These are phyloP conservation scores for Tricholoma bakamatsutake DNA, from an alignment of 768 basidiomycete genomes.

Conservation along the genomic window DNA sequence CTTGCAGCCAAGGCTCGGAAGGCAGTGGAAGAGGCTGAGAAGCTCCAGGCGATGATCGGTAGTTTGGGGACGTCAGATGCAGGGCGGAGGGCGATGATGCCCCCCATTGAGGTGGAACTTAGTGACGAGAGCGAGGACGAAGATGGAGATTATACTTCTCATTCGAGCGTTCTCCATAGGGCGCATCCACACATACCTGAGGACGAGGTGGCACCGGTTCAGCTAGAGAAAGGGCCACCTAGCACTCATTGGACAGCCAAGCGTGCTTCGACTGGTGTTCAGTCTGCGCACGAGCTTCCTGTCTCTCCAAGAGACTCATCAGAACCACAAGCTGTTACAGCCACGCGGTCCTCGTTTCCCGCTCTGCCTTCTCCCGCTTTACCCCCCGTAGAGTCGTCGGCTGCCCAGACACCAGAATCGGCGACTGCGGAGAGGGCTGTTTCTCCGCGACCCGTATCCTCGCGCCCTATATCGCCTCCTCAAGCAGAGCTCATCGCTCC, in stretches of 20 bases:
- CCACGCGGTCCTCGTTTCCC: conserved; percentile 24
- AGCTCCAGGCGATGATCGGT: conserved; percentile 36
- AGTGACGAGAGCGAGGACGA: conserved; percentile 80
- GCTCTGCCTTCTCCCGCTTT: conserved; percentile 16
- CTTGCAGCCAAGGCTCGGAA: conserved; percentile 65
- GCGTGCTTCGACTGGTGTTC: neutral
- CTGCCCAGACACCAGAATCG: neutral
- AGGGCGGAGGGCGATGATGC: conserved; percentile 28
- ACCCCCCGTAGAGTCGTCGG: neutral
- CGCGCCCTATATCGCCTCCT: conserved; percentile 21
- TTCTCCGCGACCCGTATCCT: neutral
- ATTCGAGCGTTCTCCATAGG: conserved; percentile 31
- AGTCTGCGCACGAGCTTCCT: conserved; percentile 15
- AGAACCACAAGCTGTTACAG: conserved; percentile 33
- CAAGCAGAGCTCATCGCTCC: conserved; percentile 24
- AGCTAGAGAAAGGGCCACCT: conserved; percentile 4
- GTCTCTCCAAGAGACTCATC: conserved; percentile 25
- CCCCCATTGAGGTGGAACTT: conserved; percentile 69
- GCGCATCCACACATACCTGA: conserved; percentile 62
- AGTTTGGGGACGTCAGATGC: conserved; percentile 18
- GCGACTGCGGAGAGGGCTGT: neutral
- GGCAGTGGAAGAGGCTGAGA: conserved; percentile 54
- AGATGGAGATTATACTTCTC: conserved; percentile 37
- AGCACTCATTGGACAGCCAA: conserved; percentile 3
- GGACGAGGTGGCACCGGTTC: conserved; percentile 33